Percentiles rank a stretch among this genome's conserved stretches.
phyloP scores from a whole-genome alignment of 2,329 filamentous ascomycete species.

The Penicillium sp. region DNA sequence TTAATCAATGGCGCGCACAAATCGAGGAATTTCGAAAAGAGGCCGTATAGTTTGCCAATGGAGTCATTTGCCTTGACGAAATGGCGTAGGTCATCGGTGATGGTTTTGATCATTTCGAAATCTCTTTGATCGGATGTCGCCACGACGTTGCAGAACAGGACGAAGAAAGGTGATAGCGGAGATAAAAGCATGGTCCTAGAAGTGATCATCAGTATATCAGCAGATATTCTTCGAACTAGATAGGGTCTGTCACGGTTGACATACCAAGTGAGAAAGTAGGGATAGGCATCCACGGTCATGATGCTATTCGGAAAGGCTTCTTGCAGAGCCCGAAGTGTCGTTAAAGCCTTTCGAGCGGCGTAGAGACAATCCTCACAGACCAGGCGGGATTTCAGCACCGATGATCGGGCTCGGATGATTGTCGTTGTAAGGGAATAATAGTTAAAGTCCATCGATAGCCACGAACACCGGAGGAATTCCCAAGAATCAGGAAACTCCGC shows the following conservation, averaged over 20 bases:
- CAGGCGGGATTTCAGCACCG: conserved; percentile 22
- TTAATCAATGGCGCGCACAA: conserved; percentile 20
- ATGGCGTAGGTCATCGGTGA: conserved; percentile 21
- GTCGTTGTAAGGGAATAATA: conserved; percentile 22
- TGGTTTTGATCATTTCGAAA: conserved; percentile 23
- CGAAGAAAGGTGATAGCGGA: conserved; percentile 21
- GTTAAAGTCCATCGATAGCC: conserved; percentile 24
- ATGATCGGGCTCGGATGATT: conserved; percentile 22
- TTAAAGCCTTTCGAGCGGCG: conserved; percentile 18
- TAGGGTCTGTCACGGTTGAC: background rate
- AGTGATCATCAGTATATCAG: background rate
- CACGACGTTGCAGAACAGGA: conserved; percentile 23
- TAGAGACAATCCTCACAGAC: conserved; percentile 24
- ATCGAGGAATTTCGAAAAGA: conserved; percentile 23
- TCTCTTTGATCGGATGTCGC: conserved; percentile 21
- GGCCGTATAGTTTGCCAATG: conserved; percentile 19
- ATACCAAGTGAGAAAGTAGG: conserved; percentile 23
- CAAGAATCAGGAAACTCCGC: conserved; percentile 12
- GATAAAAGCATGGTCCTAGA: conserved; percentile 23
- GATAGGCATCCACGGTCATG: conserved; percentile 18
- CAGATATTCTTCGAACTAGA: background rate
- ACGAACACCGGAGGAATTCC: conserved; percentile 13
- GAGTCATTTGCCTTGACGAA: conserved; percentile 20
- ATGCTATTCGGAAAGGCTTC: conserved; percentile 13
- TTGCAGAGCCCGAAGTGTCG: conserved; percentile 18